Percentiles rank a stretch among this genome's conserved stretches.
phyloP scores from a whole-genome alignment of 2,329 filamentous ascomycete genomes.

The Microsporum ferrugineum region DNA sequence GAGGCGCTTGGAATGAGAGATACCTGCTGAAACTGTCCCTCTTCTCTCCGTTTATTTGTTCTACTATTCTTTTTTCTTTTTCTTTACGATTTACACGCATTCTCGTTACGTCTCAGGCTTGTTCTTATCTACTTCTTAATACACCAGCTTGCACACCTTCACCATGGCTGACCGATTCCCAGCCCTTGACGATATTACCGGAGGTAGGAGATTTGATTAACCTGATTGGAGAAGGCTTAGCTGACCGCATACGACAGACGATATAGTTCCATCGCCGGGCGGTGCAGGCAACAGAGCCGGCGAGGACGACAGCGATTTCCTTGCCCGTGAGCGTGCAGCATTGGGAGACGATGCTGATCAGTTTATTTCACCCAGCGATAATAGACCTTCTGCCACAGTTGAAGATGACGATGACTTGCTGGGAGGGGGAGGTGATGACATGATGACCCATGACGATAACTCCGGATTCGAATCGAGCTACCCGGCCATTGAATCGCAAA shows the following conservation, averaged over 20 bases:
- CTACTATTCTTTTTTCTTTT: background rate
- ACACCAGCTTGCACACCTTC: background rate
- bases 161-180: conserved; percentile 68
- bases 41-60: background rate
- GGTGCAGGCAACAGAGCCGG: conserved; percentile 6
- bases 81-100: background rate
- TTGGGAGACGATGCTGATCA: conserved; percentile 88
- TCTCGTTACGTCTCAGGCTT: conserved; percentile 6
- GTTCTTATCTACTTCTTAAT: conserved; percentile 6
- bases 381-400: conserved; percentile 36
- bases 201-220: background rate
- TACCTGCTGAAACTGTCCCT: background rate
- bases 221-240: background rate
- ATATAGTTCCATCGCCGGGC: conserved; percentile 19
- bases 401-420: conserved; percentile 62
- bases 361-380: conserved; percentile 67
- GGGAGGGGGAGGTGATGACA: conserved; percentile 41
- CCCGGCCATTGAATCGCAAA: conserved; percentile 64
- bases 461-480: conserved; percentile 76
- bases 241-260: conserved; percentile 16
- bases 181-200: conserved; percentile 61
- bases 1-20: background rate
- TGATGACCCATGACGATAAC: conserved; percentile 29
- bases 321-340: conserved; percentile 77
- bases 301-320: conserved; percentile 63